phyloP scores from a whole-genome alignment of 768 basidiomycete species.

The Mycena galopus region DNA sequence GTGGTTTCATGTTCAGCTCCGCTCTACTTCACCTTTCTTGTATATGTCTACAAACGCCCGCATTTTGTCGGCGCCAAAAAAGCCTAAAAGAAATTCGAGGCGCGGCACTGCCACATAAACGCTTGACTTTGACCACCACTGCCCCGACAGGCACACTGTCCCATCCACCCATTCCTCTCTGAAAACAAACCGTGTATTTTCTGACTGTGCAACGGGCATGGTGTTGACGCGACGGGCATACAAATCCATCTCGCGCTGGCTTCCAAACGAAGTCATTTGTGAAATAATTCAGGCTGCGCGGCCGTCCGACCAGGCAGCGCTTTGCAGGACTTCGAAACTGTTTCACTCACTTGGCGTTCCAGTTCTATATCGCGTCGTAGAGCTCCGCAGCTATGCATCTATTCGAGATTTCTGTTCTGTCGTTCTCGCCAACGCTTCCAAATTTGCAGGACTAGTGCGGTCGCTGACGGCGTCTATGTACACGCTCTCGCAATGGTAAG shows the following conservation, averaged over 20 bases:
- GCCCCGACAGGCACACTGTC: too few relatives aligned
- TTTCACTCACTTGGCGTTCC: constrained; percentile 3
- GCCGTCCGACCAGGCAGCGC: neutral
- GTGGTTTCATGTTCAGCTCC: too few relatives aligned
- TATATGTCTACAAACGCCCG: too few relatives aligned
- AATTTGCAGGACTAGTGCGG: neutral
- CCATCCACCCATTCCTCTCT: too few relatives aligned
- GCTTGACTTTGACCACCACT: too few relatives aligned
- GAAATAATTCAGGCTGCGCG: neutral
- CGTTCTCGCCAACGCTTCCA: neutral
- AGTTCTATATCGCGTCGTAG: neutral
- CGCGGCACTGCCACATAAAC: too few relatives aligned
- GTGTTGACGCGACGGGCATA: neutral
- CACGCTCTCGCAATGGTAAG: neutral
- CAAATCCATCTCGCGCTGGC: constrained; percentile 5
- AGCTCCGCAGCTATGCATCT: neutral
- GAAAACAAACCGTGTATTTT: too few relatives aligned
- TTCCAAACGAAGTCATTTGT: constrained; percentile 2
- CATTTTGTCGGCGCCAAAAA: too few relatives aligned
- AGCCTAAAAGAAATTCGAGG: too few relatives aligned
- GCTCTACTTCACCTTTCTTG: too few relatives aligned
- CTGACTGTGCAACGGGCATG: too few relatives aligned
- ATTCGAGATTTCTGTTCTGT: neutral
- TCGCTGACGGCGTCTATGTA: neutral
- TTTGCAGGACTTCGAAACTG: constrained; percentile 8